phyloP scores from a whole-genome alignment of 1,284 basidiomycete species.

The Naganishia sp. region DNA sequence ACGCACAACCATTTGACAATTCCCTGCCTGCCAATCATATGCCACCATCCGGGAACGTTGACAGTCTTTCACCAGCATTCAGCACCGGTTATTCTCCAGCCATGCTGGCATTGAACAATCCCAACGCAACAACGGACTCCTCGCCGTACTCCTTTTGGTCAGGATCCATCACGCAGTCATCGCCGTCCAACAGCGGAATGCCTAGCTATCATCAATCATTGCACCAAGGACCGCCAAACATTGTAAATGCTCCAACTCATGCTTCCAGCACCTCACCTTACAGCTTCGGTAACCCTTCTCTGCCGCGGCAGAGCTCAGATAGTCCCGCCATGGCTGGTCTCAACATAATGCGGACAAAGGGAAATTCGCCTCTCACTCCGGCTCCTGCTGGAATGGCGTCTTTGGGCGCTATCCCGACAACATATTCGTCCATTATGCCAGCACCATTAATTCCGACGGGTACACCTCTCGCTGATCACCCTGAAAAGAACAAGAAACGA shows the following conservation, averaged over 20 bases:
- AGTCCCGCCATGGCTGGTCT: slow-evolving; percentile 3
- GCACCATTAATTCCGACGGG: slow-evolving; percentile 14
- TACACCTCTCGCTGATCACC: slow-evolving; percentile 6
- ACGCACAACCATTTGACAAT: neutral
- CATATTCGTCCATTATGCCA: slow-evolving; percentile 21
- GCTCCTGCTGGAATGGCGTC: slow-evolving; percentile 3
- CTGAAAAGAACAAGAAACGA: slow-evolving; percentile 46
- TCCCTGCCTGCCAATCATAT: neutral
- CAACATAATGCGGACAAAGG: slow-evolving; percentile 7
- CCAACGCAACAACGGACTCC: neutral
- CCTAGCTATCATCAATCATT: neutral
- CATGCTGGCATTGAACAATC: slow-evolving; percentile 33
- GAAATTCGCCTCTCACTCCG: slow-evolving; percentile 8
- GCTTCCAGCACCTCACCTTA: slow-evolving; percentile 2
- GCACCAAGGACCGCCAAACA: neutral
- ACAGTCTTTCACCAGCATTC: neutral
- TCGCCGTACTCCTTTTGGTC: slow-evolving; percentile 18
- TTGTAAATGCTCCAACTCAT: neutral
- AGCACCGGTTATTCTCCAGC: neutral
- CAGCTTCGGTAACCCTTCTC: neutral
- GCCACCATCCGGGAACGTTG: neutral
- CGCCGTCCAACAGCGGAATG: neutral
- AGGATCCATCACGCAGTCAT: slow-evolving; percentile 6
- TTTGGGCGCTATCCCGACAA: slow-evolving; percentile 6
- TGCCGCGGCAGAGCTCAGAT: neutral